These are phyloP conservation scores for Ceratobasidium sp. DNA, from an alignment of 1,284 basidiomycete species.

Conservation along the genomic window DNA sequence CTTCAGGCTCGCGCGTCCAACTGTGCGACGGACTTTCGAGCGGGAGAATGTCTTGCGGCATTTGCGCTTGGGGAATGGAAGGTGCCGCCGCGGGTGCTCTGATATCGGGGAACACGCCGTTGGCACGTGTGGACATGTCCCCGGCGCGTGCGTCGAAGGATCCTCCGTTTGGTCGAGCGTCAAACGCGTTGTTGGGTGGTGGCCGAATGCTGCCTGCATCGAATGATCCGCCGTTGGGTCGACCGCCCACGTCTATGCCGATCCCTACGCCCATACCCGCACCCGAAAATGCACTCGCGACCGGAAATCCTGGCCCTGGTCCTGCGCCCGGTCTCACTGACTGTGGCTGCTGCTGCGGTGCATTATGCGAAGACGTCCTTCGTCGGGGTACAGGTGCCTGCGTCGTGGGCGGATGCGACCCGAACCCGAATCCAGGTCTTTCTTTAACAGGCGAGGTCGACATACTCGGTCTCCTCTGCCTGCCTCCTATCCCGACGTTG, in stretches of 20 bases:
- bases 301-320: neutral
- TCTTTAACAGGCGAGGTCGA: slow-evolving; percentile 33
- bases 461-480: slow-evolving; percentile 17
- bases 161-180: slow-evolving; percentile 19
- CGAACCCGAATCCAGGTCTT: slow-evolving; percentile 18
- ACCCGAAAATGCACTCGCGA: slow-evolving; percentile 5
- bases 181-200: neutral
- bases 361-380: slow-evolving; percentile 20
- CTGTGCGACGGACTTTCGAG: slow-evolving; percentile 43
- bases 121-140: slow-evolving; percentile 23
- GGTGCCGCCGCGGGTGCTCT: neutral
- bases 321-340: too few relatives aligned
- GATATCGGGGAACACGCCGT: slow-evolving; percentile 42
- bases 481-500: too few relatives aligned
- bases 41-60: slow-evolving; percentile 36
- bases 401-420: slow-evolving; percentile 30
- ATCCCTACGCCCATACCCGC: neutral
- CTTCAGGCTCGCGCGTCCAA: slow-evolving; percentile 35
- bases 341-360: neutral
- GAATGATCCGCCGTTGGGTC: slow-evolving; percentile 1
- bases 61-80: neutral
- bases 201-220: too few relatives aligned
- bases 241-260: neutral
- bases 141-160: neutral
- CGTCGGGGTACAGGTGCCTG: slow-evolving; percentile 31